phyloP scores from a whole-genome alignment of 331 rosid species.

The Spiraea crenata region DNA sequence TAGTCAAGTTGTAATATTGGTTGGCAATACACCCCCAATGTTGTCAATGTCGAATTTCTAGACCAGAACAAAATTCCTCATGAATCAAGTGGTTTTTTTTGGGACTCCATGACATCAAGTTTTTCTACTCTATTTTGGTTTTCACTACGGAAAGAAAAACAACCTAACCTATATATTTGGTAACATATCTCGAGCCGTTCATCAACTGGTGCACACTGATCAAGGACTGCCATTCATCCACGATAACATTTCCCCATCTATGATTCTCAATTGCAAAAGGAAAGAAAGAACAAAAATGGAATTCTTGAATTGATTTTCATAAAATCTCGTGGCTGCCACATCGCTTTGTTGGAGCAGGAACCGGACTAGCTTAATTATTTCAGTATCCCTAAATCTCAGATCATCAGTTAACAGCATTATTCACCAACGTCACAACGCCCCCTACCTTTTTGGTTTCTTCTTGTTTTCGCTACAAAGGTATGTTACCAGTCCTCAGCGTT shows the following conservation, averaged over 20 bases:
- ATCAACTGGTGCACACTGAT: background rate
- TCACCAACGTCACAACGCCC: background rate
- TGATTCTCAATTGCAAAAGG: no score
- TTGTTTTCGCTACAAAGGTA: background rate
- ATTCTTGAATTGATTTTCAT: background rate
- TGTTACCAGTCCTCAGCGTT: background rate
- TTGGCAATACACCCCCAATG: background rate
- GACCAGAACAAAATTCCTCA: background rate
- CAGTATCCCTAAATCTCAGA: background rate
- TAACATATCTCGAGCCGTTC: background rate
- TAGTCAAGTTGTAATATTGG: background rate
- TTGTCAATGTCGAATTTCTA: background rate
- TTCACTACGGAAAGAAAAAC: no score
- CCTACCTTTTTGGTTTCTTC: background rate
- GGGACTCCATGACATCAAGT: background rate
- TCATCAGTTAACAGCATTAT: background rate
- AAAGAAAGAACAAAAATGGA: no score
- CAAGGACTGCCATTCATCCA: background rate
- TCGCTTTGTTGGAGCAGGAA: slow-evolving; percentile 13
- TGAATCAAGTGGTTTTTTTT: background rate
- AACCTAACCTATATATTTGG: no score
- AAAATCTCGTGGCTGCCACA: slow-evolving; percentile 1
- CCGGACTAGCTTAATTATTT: background rate
- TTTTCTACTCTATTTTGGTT: no score
- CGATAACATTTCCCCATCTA: no score